A percentile compares a stretch with the other conserved stretches of the same genome.
Evolutionary conservation across 768 basidiomycete genomes (phyloP).

Genomic region (Lactarius tabidus): DNA sequence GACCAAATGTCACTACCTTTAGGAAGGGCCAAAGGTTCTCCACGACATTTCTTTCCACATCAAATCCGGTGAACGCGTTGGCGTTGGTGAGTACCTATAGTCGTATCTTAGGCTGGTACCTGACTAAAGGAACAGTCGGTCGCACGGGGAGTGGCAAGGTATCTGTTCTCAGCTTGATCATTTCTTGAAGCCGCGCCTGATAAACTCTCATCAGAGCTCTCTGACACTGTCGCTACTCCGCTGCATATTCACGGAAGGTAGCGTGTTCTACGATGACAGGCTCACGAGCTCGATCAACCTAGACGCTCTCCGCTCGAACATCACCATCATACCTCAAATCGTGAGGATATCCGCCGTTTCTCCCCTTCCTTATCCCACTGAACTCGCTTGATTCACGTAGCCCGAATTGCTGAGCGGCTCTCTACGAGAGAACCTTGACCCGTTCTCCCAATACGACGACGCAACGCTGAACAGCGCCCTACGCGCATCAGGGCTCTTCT

Average conservation of each 20-base stretch:
- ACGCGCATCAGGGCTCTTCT: conserved; percentile 44
- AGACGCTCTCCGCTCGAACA: conserved; percentile 46
- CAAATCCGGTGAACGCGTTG: conserved; percentile 54
- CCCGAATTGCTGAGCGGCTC: conserved; percentile 54
- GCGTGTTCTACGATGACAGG: conserved; percentile 49
- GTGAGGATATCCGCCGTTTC: conserved; percentile 32
- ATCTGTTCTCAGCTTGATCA: conserved; percentile 6
- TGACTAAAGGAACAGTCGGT: conserved; percentile 40
- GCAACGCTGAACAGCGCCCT: conserved; percentile 46
- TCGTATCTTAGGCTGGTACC: background rate
- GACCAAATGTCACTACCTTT: conserved; percentile 30
- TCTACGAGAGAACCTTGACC: conserved; percentile 57
- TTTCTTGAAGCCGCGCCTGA: background rate
- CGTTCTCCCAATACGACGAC: conserved; percentile 54
- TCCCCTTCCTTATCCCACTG: conserved; percentile 6
- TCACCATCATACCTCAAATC: conserved; percentile 58
- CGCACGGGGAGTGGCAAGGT: conserved; percentile 56
- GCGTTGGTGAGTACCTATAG: conserved; percentile 40
- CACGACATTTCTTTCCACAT: conserved; percentile 49
- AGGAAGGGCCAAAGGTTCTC: conserved; percentile 55
- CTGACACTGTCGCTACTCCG: conserved; percentile 51
- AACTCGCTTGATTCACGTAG: conserved; percentile 25
- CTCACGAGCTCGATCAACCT: conserved; percentile 47
- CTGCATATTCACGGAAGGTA: conserved; percentile 50
- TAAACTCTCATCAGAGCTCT: conserved; percentile 35